phyloP scores from a whole-genome alignment of 2,329 filamentous ascomycete genomes.

The Xylariaceae sp. region DNA sequence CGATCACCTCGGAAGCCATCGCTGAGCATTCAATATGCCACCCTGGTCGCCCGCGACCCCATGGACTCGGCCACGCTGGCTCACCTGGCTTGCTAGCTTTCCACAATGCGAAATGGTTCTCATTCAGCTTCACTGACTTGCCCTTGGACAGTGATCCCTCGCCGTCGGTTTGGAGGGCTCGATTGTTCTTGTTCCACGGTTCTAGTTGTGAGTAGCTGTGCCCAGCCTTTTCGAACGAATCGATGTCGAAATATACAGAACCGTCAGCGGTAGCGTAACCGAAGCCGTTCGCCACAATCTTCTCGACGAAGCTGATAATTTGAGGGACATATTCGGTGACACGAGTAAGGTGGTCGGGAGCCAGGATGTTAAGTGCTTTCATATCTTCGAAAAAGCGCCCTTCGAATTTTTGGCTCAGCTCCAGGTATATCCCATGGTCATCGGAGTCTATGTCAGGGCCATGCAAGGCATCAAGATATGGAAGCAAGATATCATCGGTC shows the following conservation, averaged over 20 bases:
- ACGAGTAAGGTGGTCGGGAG: conserved; percentile 7
- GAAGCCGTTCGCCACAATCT: conserved; percentile 10
- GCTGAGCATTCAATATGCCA: conserved; percentile 16
- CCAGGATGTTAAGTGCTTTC: conserved; percentile 11
- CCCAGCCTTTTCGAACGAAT: conserved; percentile 13
- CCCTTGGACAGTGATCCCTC: conserved; percentile 13
- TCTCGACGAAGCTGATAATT: conserved; percentile 12
- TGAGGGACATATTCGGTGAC: conserved; percentile 10
- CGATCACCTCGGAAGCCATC: conserved; percentile 13
- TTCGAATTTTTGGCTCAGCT: conserved; percentile 9
- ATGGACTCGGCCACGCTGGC: conserved; percentile 13
- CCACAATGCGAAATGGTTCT: conserved; percentile 13
- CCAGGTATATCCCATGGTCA: conserved; percentile 9
- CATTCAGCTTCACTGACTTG: conserved; percentile 9
- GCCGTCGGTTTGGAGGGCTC: conserved; percentile 10
- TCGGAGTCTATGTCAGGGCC: conserved; percentile 8
- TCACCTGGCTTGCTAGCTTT: conserved; percentile 14
- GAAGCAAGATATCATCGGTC: conserved; percentile 10
- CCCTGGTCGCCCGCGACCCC: conserved; percentile 11
- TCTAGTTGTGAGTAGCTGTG: conserved; percentile 10
- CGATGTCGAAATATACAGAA: conserved; percentile 16
- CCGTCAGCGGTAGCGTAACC: conserved; percentile 14
- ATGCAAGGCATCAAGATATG: conserved; percentile 12
- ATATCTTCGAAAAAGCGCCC: conserved; percentile 12
- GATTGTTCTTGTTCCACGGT: conserved; percentile 12